Evolutionary conservation across 805 yeast species (phyloP), one percentile per base, ranked within the genome.

Genomic region (Yamadazyma ubonensis): DNA sequence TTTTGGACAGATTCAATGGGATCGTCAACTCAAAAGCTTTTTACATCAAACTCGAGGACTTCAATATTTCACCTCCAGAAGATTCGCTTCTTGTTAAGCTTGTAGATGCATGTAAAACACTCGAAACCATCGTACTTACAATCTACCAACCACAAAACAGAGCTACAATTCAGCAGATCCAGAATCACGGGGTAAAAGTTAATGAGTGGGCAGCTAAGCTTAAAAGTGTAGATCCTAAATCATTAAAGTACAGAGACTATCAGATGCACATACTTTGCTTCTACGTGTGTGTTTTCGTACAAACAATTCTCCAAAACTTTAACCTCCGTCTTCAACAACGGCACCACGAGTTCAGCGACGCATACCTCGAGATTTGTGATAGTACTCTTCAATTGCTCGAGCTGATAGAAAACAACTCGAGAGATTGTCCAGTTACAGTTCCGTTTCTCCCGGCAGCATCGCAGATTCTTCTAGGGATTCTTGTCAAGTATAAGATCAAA

Each of bases 1-100:
- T 63, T 3, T 42, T 64, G 31, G 71, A 65, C 43, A 42, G 67
- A 16, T 55, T 61, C 45, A 63, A 54, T 43, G 65, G 59, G 6
- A 39, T 61, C 12, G 49, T 55, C 9, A 59, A 57, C 44, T 44
- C 55, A 17, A 41, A 67, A 17, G 51, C 56, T 2, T 44, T 61
- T 22, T 56, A 61, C 39, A 55, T 64, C 29, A 50, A 54, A 33
- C 49, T 48, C 19, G 61, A 56, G 16, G 71, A 65, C 48, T 63
- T 57, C 50, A 61, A 65, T 43, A 42, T 31, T 30, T 29, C 15
- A 3, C 29, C 34, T 7, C 26, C 39, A n/a, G 42, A 30, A 6
- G 44, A 42, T 26, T 31, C 25, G 7, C 17, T 22, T 8, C 23
- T 40, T 7, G 15, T 10, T 14, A 6, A 4, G 3, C 11, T 43